Conservation (phyloP, 2,329 filamentous ascomycete genomes). For the Ophiosphaerella narmari region DNA sequence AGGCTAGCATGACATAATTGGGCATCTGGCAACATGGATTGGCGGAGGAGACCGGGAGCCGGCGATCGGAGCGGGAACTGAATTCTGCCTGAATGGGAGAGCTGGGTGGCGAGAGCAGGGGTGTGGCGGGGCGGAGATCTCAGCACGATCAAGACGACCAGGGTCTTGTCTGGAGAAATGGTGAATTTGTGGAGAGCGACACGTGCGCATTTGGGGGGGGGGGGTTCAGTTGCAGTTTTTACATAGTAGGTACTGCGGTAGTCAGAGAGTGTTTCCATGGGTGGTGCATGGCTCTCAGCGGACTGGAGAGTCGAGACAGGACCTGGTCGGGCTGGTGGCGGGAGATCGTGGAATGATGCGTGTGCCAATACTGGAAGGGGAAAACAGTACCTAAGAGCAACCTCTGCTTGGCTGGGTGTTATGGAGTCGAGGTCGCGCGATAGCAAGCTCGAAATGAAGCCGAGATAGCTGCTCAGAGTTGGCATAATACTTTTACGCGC, state of each 20-base stretch:
- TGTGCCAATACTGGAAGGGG: conserved; percentile 25
- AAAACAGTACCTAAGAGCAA: conserved; percentile 46
- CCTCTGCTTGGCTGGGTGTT: conserved; percentile 34
- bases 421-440: conserved; percentile 10
- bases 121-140: conserved; percentile 28
- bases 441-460: conserved; percentile 23
- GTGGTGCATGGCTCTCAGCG: too few species aligned
- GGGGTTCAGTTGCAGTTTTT: too few species aligned
- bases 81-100: conserved; percentile 21
- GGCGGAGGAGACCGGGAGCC: conserved; percentile 22
- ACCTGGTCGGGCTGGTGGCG: neutral
- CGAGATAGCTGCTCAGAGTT: conserved; percentile 24
- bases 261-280: too few species aligned
- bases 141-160: too few species aligned
- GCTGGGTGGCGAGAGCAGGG: conserved; percentile 5
- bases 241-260: too few species aligned
- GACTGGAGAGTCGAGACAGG: too few species aligned
- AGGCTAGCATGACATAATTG: conserved; percentile 23
- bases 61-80: conserved; percentile 27
- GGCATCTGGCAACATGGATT: conserved; percentile 14
- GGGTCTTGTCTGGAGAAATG: too few species aligned
- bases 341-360: conserved; percentile 30
- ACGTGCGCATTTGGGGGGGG: too few species aligned
- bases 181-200: too few species aligned
- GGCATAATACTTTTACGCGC: conserved; percentile 43